These are phyloP conservation scores for Grigorovia yakushimaensis DNA, from an alignment of 805 yeast genomes.

Conservation along the genomic window DNA sequence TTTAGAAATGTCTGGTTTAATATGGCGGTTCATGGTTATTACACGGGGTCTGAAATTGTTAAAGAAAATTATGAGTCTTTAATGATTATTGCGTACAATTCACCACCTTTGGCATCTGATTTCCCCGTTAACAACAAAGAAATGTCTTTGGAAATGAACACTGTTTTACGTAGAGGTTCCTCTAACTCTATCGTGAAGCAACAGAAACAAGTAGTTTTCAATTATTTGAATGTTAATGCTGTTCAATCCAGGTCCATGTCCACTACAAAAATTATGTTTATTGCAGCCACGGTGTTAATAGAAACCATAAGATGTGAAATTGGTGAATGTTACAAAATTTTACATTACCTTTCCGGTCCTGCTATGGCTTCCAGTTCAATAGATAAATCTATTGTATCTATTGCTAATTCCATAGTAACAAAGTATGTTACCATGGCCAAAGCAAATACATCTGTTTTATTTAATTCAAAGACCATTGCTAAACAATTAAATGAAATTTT, in stretches of 20 bases:
- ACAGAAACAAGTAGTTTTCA: conserved; percentile 51
- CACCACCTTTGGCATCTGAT: conserved; percentile 85
- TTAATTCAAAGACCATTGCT: conserved; percentile 51
- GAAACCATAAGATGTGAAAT: conserved; percentile 70
- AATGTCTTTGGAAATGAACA: conserved; percentile 83
- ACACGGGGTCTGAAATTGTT: conserved; percentile 47
- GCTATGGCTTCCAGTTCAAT: conserved; percentile 61
- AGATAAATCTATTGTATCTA: conserved; percentile 54
- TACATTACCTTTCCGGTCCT: conserved; percentile 80
- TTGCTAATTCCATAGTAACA: conserved; percentile 50
- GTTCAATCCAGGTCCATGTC: conserved; percentile 48
- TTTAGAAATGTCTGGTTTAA: conserved; percentile 93
- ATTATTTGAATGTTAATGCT: conserved; percentile 33
- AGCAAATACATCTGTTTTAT: conserved; percentile 43
- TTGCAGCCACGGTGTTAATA: conserved; percentile 70
- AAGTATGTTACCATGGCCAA: conserved; percentile 46
- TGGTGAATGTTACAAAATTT: conserved; percentile 72
- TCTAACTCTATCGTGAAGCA: conserved; percentile 70
- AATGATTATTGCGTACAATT: conserved; percentile 65
- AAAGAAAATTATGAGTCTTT: conserved; percentile 40
- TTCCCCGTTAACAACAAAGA: conserved; percentile 74
- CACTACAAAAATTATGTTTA: conserved; percentile 73
- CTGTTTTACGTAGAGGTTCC: conserved; percentile 82
- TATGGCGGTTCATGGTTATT: conserved; percentile 82
- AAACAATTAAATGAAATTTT: conserved; percentile 61